phyloP scores from a whole-genome alignment of 768 basidiomycete genomes.

The Suillus subaureus region DNA sequence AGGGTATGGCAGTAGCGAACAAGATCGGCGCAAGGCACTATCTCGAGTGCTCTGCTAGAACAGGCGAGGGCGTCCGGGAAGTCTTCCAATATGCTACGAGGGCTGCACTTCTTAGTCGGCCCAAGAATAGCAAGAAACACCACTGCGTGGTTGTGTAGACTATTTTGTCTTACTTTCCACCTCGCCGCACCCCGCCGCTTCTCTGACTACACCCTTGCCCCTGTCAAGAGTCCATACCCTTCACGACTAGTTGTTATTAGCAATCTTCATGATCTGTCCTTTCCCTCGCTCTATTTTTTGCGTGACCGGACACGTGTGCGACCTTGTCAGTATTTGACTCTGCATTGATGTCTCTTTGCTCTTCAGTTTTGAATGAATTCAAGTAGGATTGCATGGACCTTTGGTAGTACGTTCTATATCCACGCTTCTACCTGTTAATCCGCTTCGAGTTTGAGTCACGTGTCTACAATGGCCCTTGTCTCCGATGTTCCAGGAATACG shows the following conservation, averaged over 20 bases:
- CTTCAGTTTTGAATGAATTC: constrained; percentile 11
- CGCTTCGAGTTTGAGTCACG: constrained; percentile 3
- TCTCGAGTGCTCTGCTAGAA: constrained; percentile 95
- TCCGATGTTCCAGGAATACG: background rate
- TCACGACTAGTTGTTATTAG: constrained; percentile 37
- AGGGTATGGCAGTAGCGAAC: constrained; percentile 94
- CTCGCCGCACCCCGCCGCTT: constrained; percentile 18
- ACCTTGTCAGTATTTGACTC: constrained; percentile 7
- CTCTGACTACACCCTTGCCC: constrained; percentile 15
- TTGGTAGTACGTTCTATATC: constrained; percentile 8
- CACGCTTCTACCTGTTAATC: background rate
- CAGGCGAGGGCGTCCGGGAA: constrained; percentile 95
- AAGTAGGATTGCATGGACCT: constrained; percentile 4
- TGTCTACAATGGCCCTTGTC: background rate
- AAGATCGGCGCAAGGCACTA: constrained; percentile 98
- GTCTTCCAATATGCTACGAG: constrained; percentile 98
- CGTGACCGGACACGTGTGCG: constrained; percentile 8
- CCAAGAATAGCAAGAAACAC: constrained; percentile 45
- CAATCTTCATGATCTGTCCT: constrained; percentile 41
- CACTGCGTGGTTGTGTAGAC: constrained; percentile 48
- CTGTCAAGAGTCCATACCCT: constrained; percentile 37
- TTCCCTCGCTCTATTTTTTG: constrained; percentile 21
- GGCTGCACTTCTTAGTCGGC: constrained; percentile 76
- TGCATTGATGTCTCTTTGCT: constrained; percentile 6
- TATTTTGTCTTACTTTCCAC: constrained; percentile 22